Percentiles rank a stretch among this genome's conserved stretches.
Evolutionary conservation across 257 asterid species (phyloP).

Genomic region (Echites panduratus): DNA sequence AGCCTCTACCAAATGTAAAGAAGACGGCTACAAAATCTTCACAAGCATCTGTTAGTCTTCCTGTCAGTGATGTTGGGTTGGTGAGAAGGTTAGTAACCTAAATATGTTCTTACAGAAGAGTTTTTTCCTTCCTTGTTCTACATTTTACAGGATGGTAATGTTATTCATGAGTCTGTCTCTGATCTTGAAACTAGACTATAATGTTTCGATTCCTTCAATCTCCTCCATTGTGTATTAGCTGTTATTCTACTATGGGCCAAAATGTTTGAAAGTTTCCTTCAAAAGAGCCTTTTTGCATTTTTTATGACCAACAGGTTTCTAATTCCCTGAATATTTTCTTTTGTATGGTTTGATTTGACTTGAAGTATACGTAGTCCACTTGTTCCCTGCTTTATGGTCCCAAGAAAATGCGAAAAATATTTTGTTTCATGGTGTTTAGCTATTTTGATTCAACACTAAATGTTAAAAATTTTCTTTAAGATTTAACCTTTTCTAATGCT

Average conservation of each 20-base stretch:
- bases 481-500: background rate
- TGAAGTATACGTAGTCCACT: background rate
- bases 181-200: background rate
- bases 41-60: constrained; percentile 46
- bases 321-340: background rate
- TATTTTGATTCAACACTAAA: background rate
- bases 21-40: constrained; percentile 37
- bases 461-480: background rate
- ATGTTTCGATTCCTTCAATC: background rate
- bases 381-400: background rate
- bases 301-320: background rate
- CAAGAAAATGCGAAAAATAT: background rate
- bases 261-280: background rate
- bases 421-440: background rate
- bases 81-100: constrained; percentile 50
- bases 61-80: constrained; percentile 55
- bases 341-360: background rate
- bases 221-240: background rate
- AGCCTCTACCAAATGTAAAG: constrained; percentile 77
- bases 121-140: background rate
- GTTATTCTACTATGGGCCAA: background rate
- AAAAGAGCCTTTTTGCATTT: background rate
- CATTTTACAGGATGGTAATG: background rate
- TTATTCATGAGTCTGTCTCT: background rate
- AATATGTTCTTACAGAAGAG: constrained; percentile 1